Evolutionary conservation across 83 land plant genomes (phyloP).

Genomic region (Picea mariana): DNA sequence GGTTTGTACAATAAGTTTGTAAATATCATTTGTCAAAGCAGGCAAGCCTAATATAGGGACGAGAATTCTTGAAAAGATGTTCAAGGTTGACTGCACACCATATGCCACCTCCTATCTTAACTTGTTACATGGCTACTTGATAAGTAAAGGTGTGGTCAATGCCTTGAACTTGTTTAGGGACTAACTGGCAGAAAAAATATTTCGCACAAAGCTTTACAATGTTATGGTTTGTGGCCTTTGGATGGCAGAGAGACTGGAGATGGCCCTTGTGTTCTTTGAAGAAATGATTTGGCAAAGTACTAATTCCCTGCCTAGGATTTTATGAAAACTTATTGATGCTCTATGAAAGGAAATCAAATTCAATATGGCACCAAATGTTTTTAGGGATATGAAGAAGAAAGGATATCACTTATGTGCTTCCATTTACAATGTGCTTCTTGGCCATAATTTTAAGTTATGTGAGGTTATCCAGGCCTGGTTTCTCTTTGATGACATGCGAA

Average conservation of each 20-base stretch:
- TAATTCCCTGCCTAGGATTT: conserved; percentile 35
- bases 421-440: conserved; percentile 45
- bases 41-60: conserved; percentile 34
- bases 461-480: conserved; percentile 37
- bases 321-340: conserved; percentile 44
- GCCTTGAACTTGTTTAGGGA: conserved; percentile 22
- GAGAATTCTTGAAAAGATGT: conserved; percentile 39
- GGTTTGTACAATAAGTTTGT: conserved; percentile 43
- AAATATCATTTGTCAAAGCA: conserved; percentile 38
- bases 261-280: conserved; percentile 24
- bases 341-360: conserved; percentile 26
- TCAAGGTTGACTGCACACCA: conserved; percentile 28
- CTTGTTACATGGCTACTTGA: conserved; percentile 50
- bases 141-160: conserved; percentile 30
- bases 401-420: conserved; percentile 38
- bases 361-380: conserved; percentile 28
- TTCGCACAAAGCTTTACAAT: conserved; percentile 24
- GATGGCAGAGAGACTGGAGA: conserved; percentile 18
- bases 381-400: conserved; percentile 29
- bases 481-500: background rate
- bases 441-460: conserved; percentile 26
- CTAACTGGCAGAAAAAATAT: background rate
- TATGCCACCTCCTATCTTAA: conserved; percentile 26
- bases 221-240: conserved; percentile 28
- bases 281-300: conserved; percentile 18